Conservation (phyloP, 176 grass and related monocot species). For the Raddia distichophylla region DNA sequence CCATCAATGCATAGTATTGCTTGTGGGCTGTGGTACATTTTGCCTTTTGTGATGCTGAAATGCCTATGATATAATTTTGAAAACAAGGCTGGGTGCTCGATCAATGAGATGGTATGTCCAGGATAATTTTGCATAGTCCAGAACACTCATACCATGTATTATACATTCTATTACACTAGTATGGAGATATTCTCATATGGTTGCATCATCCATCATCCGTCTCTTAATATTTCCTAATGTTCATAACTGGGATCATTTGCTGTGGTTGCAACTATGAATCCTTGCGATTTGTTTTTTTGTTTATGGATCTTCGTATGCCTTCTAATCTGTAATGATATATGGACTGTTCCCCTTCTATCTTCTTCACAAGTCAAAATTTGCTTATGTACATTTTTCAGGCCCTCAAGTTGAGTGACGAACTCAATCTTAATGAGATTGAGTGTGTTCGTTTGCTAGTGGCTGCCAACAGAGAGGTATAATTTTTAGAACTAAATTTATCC, state of each 20-base stretch:
- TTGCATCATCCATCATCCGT: not conserved
- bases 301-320: not conserved
- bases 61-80: not conserved
- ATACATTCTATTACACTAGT: not conserved
- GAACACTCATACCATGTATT: not conserved
- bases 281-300: not conserved
- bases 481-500: slow-evolving; percentile 28
- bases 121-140: not conserved
- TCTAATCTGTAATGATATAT: not conserved
- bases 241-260: not conserved
- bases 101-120: not conserved
- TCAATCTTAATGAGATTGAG: slow-evolving; percentile 93
- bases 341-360: slow-evolving; percentile 14
- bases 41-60: not conserved
- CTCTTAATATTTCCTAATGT: slow-evolving; percentile 6
- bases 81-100: not conserved
- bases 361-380: slow-evolving; percentile 28
- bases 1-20: not conserved
- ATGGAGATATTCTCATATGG: slow-evolving; percentile 6
- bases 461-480: slow-evolving; percentile 78
- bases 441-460: slow-evolving; percentile 93
- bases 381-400: slow-evolving; percentile 55
- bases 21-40: not conserved
- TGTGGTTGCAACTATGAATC: not conserved
- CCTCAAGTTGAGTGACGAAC: slow-evolving; percentile 91